Evolutionary conservation across 495 filamentous ascomycete genomes (phyloP).

Genomic region (Bathelium albidoporum): DNA sequence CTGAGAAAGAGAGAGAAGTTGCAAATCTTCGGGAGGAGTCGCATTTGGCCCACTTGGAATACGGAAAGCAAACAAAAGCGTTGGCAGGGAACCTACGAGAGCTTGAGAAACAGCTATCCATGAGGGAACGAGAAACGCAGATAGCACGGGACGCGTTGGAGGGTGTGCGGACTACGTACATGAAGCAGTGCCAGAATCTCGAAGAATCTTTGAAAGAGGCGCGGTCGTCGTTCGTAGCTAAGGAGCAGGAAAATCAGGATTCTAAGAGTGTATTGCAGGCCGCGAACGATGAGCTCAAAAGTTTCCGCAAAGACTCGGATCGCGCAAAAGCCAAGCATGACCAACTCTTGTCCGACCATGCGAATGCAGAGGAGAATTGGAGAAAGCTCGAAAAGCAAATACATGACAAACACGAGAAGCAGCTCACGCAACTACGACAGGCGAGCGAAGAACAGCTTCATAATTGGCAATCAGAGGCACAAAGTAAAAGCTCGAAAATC

Average conservation of each 20-base stretch:
- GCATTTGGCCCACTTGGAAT: neutral
- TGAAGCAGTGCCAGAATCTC: neutral
- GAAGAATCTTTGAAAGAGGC: neutral
- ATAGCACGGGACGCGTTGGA: neutral
- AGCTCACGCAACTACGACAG: neutral
- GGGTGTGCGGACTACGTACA: neutral
- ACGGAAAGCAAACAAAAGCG: neutral
- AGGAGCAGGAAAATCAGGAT: neutral
- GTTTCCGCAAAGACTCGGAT: neutral
- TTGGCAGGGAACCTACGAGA: slow-evolving; percentile 5
- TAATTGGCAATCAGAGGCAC: neutral
- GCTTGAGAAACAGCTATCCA: slow-evolving; percentile 5
- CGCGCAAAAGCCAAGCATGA: neutral
- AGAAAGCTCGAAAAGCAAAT: neutral
- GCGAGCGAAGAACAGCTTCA: slow-evolving; percentile 8
- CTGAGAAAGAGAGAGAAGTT: neutral
- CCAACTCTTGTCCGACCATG: slow-evolving; percentile 1
- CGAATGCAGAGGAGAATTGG: neutral
- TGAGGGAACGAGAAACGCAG: neutral
- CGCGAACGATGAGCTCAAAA: slow-evolving; percentile 4
- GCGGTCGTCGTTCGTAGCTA: neutral
- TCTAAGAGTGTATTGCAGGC: neutral
- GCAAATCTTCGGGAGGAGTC: neutral
- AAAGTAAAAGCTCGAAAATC: slow-evolving; percentile 3
- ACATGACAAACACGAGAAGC: neutral